Base-by-base conservation (phyloP, 2,329 filamentous ascomycete genomes). In the Diaporthe velutina region DNA sequence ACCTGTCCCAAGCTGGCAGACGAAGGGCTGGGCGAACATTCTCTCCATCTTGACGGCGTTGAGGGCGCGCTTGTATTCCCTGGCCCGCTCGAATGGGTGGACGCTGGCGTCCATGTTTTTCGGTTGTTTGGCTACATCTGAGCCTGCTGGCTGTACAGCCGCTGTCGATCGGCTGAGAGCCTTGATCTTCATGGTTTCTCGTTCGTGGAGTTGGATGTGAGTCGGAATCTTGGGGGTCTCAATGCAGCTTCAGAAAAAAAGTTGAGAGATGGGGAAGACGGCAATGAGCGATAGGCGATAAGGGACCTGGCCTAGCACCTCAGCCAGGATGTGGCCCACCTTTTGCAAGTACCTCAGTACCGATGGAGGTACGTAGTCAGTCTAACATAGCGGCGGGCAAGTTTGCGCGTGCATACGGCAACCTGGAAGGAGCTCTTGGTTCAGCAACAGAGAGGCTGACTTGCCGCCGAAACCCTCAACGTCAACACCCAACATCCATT, bases 11-110 rank as follows among this genome's bases (percentile, higher is more conserved):
- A 99, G 91, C 83, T 98, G 95, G 0, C 90, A 94, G 58, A 99
- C 86, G 81, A 98, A 98, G 4, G 88, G 87, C 75, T 86, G 85
- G 10, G 87, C 90, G 83, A 98, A 98, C 93, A 98, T 96, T 79
- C 96, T 93, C 85, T 98, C 95, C 76, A 98, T 86, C 84, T 98
- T 98, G 74, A 95, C 95, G 35, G 96, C 96, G 90, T 95, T 90
- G 77, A 90, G 83, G 10, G 88, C 88, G 73, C 88, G 83, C 70
- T 92, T 95, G 82, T 95, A 96, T 86, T 98, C 96, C 83, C 95
- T 89, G 61, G 96, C 96, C 80, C 95, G 90, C 85, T 98, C 95
- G 84, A 98, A 98, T 2, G 95, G 96, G 85, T 98, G 95, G 75
- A 96, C 90, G 55, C 94, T 92, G 38, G 96, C 94, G 85, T 98